phyloP scores from a whole-genome alignment of 169 alveolate genomes.

The Sarcocystis neurona region DNA sequence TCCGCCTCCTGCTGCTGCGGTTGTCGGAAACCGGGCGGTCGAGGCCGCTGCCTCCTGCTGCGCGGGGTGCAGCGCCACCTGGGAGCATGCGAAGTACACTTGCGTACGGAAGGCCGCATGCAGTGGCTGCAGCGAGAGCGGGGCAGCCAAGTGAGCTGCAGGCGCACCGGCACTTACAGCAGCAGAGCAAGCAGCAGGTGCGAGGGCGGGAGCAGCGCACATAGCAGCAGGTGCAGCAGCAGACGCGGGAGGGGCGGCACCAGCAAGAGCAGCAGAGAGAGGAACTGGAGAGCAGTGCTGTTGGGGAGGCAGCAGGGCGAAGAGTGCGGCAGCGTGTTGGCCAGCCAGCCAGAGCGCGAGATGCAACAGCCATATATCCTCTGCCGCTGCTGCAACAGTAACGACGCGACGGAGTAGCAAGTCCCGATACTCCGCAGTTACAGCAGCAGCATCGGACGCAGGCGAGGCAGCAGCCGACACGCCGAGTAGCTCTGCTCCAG shows the following conservation, averaged over 20 bases:
- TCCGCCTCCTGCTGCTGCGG: too few relatives aligned
- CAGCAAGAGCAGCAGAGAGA: conserved; percentile 28
- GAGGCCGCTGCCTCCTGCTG: too few relatives aligned
- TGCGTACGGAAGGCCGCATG: too few relatives aligned
- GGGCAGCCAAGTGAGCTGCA: too few relatives aligned
- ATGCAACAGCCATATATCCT: conserved; percentile 54
- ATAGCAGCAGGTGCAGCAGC: conserved; percentile 33
- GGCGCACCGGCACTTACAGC: conserved; percentile 1
- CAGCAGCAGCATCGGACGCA: not conserved
- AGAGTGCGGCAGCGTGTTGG: conserved; percentile 44
- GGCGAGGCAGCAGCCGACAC: conserved; percentile 19
- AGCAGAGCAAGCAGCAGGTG: conserved; percentile 15
- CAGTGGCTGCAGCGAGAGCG: too few relatives aligned
- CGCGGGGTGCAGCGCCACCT: too few relatives aligned
- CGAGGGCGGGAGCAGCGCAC: conserved; percentile 26
- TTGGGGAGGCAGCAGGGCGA: conserved; percentile 51
- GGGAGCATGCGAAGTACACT: too few relatives aligned
- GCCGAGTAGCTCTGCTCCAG: not conserved
- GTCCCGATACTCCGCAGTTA: conserved; percentile 47
- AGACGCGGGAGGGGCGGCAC: not conserved
- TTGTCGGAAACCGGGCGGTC: too few relatives aligned
- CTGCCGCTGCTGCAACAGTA: conserved; percentile 50
- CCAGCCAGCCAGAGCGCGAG: conserved; percentile 55
- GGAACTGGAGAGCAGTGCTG: not conserved
- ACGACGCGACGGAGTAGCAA: conserved; percentile 53